Base-by-base conservation (phyloP, 2,329 filamentous ascomycete species). In the Fusarium nygamai region DNA sequence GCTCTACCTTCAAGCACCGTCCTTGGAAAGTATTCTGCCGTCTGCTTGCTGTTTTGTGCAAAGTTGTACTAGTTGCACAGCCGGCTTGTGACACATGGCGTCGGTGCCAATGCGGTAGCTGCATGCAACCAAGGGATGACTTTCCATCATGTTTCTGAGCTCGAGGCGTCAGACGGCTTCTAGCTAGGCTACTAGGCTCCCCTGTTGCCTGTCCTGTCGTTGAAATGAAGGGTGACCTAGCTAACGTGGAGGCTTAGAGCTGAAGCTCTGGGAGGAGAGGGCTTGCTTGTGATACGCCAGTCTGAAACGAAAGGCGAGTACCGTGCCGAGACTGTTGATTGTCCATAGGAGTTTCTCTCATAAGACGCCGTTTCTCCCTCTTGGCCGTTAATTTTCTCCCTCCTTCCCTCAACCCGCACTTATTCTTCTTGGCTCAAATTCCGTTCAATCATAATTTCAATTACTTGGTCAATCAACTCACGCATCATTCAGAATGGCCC, bases 211-310 rank as follows among this genome's bases (percentile, higher is more conserved):
- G 33, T 29, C 34, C 62, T 70, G 61, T 63, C 65, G 57, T 64
- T 71, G 60, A 78, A 77, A 78, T 78, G 76, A 78, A 75, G 68
- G 72, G 46, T 22, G 61, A 61, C 56, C 69, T 67, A 56, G 53
- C 51, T 64, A 64, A 64, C 64, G 53, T 29, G 48, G 51, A 64
- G 61, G 65, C 69, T 72, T 46, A 64, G 54, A 68, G 71, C 54
- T 73, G 62, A 60, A 69, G 46, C 46, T 57, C 43, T 48, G 31
- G 38, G 19, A 50, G 56, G n/a, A 36, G 31, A 59, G 46, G 58
- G 62, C 63, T 50, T 47, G 57, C 53, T 58, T 31, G 57, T 61
- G 46, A 58, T 65, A 71, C 57, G 57, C 41, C 73, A 53, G 56
- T 33, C 51, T 58, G 51, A 64, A 60, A 69, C 58, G 41, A 61